Evolutionary conservation across 2,329 filamentous ascomycete species (phyloP).

Genomic region (Emergomyces orientalis): DNA sequence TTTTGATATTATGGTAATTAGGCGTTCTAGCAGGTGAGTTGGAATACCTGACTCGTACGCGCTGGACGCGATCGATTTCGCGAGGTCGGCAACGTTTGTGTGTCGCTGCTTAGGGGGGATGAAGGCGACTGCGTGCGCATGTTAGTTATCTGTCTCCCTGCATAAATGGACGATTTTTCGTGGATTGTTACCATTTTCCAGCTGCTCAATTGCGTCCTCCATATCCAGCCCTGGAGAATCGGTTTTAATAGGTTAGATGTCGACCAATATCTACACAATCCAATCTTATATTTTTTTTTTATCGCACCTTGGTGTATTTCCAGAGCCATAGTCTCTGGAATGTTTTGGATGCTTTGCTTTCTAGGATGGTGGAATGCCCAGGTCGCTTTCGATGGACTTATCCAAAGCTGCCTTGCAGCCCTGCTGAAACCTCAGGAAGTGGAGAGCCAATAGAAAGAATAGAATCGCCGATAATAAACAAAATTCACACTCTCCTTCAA

Average conservation of each 20-base stretch:
- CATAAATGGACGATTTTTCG: neutral
- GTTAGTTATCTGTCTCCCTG: neutral
- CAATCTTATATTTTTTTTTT: too few species aligned
- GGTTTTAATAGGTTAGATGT: neutral
- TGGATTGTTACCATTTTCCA: conserved; percentile 16
- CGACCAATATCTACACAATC: neutral
- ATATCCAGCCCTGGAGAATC: conserved; percentile 4
- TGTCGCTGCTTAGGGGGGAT: conserved; percentile 56
- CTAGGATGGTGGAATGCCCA: neutral
- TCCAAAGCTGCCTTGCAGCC: neutral
- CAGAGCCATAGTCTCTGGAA: neutral
- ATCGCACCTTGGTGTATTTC: neutral
- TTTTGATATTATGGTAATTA: conserved; percentile 58
- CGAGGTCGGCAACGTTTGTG: conserved; percentile 52
- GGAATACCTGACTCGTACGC: conserved; percentile 61
- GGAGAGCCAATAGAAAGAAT: neutral
- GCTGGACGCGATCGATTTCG: conserved; percentile 54
- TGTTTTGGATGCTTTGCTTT: neutral
- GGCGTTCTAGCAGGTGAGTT: conserved; percentile 48
- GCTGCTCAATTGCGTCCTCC: conserved; percentile 15
- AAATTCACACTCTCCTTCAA: neutral
- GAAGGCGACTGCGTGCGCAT: conserved; percentile 24
- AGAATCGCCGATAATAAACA: neutral
- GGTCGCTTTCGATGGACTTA: neutral
- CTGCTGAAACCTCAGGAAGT: neutral